phyloP scores from a whole-genome alignment of 2,329 filamentous ascomycete genomes.

The Calonectria pseudoturangicola region DNA sequence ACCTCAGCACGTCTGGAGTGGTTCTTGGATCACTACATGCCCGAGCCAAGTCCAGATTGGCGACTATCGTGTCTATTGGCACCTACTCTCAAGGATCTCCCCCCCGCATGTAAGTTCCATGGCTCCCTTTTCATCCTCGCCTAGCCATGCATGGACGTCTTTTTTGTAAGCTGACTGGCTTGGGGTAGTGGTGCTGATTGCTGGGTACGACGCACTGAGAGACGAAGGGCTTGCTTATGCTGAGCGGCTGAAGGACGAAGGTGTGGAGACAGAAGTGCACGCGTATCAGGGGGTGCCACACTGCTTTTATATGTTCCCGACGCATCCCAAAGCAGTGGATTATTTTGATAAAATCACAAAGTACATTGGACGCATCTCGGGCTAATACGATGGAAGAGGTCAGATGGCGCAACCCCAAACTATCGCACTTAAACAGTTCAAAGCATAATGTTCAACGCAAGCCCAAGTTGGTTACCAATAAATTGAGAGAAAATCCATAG shows the following conservation, averaged over 20 bases:
- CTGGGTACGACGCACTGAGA: conserved; percentile 60
- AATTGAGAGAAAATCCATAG: not conserved
- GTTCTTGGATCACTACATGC: conserved; percentile 60
- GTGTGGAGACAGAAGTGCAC: conserved; percentile 57
- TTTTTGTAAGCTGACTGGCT: conserved; percentile 21
- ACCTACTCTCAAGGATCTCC: conserved; percentile 55
- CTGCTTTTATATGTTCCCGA: conserved; percentile 53
- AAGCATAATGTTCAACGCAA: not conserved
- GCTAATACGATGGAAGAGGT: not conserved
- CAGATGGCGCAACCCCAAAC: not conserved
- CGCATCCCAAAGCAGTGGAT: conserved; percentile 40
- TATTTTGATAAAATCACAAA: conserved; percentile 37
- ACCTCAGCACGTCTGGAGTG: conserved; percentile 56
- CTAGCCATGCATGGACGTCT: not conserved
- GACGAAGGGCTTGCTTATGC: conserved; percentile 63
- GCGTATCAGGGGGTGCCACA: conserved; percentile 61
- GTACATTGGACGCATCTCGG: conserved; percentile 30
- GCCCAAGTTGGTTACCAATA: no score
- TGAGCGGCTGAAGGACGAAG: conserved; percentile 58
- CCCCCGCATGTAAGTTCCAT: conserved; percentile 58
- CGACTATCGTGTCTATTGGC: conserved; percentile 60
- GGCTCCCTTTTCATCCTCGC: not conserved
- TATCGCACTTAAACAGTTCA: not conserved
- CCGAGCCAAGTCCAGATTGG: conserved; percentile 48
- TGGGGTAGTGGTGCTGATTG: conserved; percentile 58